phyloP scores from a whole-genome alignment of 2,329 filamentous ascomycete genomes.

The Bimuria novae-zelandiae region DNA sequence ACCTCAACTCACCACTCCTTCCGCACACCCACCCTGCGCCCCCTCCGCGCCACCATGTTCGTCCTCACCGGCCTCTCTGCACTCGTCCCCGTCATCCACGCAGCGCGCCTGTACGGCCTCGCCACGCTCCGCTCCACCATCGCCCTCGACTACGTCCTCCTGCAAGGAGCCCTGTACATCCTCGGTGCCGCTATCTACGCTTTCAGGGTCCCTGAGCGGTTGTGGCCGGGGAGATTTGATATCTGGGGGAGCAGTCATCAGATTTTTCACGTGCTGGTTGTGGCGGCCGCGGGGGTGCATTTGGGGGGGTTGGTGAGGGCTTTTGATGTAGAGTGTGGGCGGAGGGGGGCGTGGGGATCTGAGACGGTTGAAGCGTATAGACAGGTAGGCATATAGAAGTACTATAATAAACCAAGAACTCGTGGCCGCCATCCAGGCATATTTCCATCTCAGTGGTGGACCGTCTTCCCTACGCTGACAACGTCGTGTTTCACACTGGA shows the following conservation, averaged over 20 bases:
- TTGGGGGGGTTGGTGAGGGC: conserved; percentile 79
- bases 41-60: conserved; percentile 88
- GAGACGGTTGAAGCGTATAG: too few relatives aligned
- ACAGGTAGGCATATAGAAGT: too few relatives aligned
- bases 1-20: conserved; percentile 84
- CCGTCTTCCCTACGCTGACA: too few relatives aligned
- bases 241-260: conserved; percentile 94
- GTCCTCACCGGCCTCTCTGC: conserved; percentile 84
- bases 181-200: conserved; percentile 85
- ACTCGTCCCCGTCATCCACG: conserved; percentile 81
- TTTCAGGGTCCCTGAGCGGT: conserved; percentile 81
- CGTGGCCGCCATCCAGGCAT: too few relatives aligned
- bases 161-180: conserved; percentile 84
- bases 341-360: too few relatives aligned
- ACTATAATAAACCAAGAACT: too few relatives aligned
- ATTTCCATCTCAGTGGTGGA: too few relatives aligned
- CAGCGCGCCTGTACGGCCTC: conserved; percentile 69
- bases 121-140: conserved; percentile 71
- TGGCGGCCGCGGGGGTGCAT: conserved; percentile 81
- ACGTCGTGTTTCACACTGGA: too few relatives aligned
- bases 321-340: too few relatives aligned
- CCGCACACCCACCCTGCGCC: conserved; percentile 79
- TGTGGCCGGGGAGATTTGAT: conserved; percentile 78
- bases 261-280: conserved; percentile 89
- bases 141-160: conserved; percentile 77